Evolutionary conservation across 805 yeast genomes (phyloP).

Genomic region (Schwanniomyces sp.): DNA sequence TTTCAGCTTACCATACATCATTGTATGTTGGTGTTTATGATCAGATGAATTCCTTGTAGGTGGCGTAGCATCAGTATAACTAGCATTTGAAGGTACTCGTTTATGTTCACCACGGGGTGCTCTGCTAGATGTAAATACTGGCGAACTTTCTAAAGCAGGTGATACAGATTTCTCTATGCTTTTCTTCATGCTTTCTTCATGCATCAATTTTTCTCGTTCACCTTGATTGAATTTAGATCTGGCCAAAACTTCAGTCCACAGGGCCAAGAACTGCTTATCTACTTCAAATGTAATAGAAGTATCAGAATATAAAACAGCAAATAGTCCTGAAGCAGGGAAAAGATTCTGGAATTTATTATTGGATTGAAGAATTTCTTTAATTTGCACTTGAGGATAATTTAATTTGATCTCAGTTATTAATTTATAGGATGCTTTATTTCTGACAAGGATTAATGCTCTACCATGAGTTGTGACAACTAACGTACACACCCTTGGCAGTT

Average conservation of each 20-base stretch:
- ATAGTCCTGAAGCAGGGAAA: constrained; percentile 43
- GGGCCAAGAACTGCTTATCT: constrained; percentile 47
- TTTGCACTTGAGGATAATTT: constrained; percentile 49
- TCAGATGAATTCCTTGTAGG: neutral
- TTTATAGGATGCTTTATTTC: constrained; percentile 44
- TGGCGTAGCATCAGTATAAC: neutral
- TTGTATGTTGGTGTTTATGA: neutral
- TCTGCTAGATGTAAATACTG: constrained; percentile 12
- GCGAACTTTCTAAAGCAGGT: constrained; percentile 23
- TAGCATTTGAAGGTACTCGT: neutral
- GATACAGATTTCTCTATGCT: constrained; percentile 7
- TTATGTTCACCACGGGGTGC: neutral
- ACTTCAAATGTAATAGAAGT: constrained; percentile 59
- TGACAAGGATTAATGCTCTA: constrained; percentile 54
- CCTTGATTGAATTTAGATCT: constrained; percentile 48
- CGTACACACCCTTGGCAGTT: constrained; percentile 47
- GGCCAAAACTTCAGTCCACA: constrained; percentile 60
- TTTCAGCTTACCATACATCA: constrained; percentile 3
- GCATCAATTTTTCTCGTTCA: constrained; percentile 36
- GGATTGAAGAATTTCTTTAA: constrained; percentile 56
- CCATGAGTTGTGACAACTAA: constrained; percentile 63
- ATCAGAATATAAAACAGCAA: constrained; percentile 57
- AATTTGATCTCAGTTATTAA: constrained; percentile 56
- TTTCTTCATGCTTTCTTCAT: neutral
- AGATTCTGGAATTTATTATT: constrained; percentile 24